A percentile compares a stretch with the other conserved stretches of the same genome.
Evolutionary conservation across 768 basidiomycete genomes (phyloP).

Genomic region (Pisolithus microcarpus): DNA sequence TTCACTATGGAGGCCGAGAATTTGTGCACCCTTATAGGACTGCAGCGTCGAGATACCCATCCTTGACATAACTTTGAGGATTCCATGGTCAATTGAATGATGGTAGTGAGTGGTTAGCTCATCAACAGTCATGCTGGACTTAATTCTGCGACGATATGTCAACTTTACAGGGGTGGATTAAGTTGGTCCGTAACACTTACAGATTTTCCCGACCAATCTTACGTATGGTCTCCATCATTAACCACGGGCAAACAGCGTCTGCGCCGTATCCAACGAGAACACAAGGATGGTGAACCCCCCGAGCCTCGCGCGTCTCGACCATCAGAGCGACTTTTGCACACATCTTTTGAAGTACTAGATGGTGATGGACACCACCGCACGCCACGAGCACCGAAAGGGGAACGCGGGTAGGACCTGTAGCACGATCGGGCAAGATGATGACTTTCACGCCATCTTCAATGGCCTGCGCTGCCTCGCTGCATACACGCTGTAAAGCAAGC

Average conservation of each 20-base stretch:
- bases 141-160: constrained; percentile 47
- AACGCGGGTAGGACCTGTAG: constrained; percentile 66
- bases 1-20: constrained; percentile 86
- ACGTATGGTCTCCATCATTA: constrained; percentile 90
- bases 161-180: constrained; percentile 2
- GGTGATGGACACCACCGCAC: constrained; percentile 94
- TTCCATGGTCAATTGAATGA: constrained; percentile 84
- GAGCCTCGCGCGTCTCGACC: constrained; percentile 95
- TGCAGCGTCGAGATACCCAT: constrained; percentile 98
- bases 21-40: constrained; percentile 99
- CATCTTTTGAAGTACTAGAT: constrained; percentile 86
- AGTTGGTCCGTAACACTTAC: constrained; percentile 42
- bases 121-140: constrained; percentile 65
- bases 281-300: constrained; percentile 92
- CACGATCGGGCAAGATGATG: constrained; percentile 88
- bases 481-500: constrained; percentile 46
- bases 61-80: constrained; percentile 98
- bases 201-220: constrained; percentile 86
- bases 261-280: constrained; percentile 97
- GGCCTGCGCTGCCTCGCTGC: constrained; percentile 84
- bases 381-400: constrained; percentile 87
- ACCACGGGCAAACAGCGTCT: constrained; percentile 93
- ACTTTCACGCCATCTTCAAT: constrained; percentile 94
- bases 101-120: constrained; percentile 82
- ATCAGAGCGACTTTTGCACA: constrained; percentile 90